Evolutionary conservation across 345 rosid species (phyloP), one percentile per base, ranked within the genome.

Genomic region (Litchi chinensis): DNA sequence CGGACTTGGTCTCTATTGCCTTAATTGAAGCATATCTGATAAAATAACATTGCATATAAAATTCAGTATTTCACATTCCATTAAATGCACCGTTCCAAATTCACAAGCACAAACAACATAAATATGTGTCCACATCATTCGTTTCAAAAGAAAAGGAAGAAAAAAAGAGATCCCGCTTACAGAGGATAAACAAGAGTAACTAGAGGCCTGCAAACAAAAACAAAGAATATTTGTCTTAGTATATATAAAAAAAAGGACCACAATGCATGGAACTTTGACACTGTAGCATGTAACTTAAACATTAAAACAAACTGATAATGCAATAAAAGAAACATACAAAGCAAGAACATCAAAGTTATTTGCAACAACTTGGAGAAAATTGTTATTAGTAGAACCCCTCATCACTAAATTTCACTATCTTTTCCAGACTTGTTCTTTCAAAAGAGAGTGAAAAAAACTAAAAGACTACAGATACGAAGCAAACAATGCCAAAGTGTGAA

Each of bases 311-410:
- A 56, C 11, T 22, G 40, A 32, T 44, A 48, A 70, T 28, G 15
- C 18, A 15, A 7, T 19, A 10, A 12, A 15, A 26, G 40, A 59
- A 24, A 73, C 80, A 16, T 85, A 91, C 98, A 93, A 87, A 81
- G 95, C 92, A 80, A 92, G 89, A 79, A 93, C 92, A 77, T 93
- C 98, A 75, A 92, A 86, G 88, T 91, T 92, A 84, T 88, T 92
- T 10, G 86, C 89, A 73, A 93, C 75, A 68, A 90, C 88, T 76
- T 85, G 92, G 62, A 92, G 83, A 79, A 92, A 89, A 84, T 90
- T 46, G 52, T 46, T 46, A 11, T 46, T 85, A 75, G 85, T 86
- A 79, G 90, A 86, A 83, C 87, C 89, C 52, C 52, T 46, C 91
- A 85, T 86, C 56, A 69, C 65, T 76, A 54, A 64, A 5, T 50